These are phyloP conservation scores for Fusarium dlaminii DNA, from an alignment of 2,329 filamentous ascomycete genomes.

Conservation along the genomic window DNA sequence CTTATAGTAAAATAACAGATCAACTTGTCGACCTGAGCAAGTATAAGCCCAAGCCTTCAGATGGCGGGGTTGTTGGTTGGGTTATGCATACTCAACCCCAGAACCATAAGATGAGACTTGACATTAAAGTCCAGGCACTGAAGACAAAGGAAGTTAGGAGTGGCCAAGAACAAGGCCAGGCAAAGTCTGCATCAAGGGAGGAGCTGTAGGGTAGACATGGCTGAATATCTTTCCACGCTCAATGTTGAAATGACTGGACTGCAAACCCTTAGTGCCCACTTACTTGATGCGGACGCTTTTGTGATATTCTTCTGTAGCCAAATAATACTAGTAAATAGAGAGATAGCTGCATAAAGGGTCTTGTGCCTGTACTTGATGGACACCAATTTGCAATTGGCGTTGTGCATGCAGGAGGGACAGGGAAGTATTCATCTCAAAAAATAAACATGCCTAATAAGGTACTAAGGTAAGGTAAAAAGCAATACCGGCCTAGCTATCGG, in stretches of 20 bases:
- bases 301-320: neutral
- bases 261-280: neutral
- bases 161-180: slow-evolving; percentile 4
- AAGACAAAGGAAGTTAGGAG: slow-evolving; percentile 38
- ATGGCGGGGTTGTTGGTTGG: slow-evolving; percentile 46
- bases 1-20: slow-evolving; percentile 29
- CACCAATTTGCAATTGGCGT: neutral
- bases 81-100: slow-evolving; percentile 44
- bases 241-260: neutral
- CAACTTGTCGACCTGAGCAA: slow-evolving; percentile 43
- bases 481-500: neutral
- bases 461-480: neutral
- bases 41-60: slow-evolving; percentile 40
- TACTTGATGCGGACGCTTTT: neutral
- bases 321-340: neutral
- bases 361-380: neutral
- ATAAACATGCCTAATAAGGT: neutral
- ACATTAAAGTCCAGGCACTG: slow-evolving; percentile 49
- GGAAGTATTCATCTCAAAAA: neutral
- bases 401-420: neutral
- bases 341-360: slow-evolving; percentile 11
- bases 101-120: slow-evolving; percentile 47
- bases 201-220: slow-evolving; percentile 34
- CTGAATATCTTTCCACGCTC: neutral
- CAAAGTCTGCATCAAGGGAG: slow-evolving; percentile 32